A percentile compares a stretch with the other conserved stretches of the same genome.
phyloP scores from a whole-genome alignment of 2,329 filamentous ascomycete species.

The Exophiala oligosperma region DNA sequence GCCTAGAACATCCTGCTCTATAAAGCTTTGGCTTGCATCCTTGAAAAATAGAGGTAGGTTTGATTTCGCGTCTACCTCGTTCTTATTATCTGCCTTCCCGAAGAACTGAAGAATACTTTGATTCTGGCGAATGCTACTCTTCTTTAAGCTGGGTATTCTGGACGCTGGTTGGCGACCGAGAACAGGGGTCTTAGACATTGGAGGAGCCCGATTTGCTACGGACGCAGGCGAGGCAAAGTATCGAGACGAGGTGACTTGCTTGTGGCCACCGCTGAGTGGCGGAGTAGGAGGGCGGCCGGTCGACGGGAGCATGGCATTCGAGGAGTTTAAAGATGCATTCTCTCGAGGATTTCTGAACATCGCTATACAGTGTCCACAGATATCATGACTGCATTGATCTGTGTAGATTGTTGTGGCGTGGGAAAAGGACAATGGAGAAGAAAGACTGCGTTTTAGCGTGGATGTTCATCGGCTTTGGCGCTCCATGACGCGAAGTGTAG shows the following conservation, averaged over 20 bases:
- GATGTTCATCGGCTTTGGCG: not conserved
- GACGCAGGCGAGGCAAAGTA: slow-evolving; percentile 26
- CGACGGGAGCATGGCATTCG: slow-evolving; percentile 12
- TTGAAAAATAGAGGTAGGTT: slow-evolving; percentile 39
- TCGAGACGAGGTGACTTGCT: slow-evolving; percentile 2
- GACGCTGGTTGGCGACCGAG: slow-evolving; percentile 18
- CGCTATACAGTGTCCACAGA: slow-evolving; percentile 6
- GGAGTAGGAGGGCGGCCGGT: slow-evolving; percentile 26
- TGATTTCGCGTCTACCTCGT: slow-evolving; percentile 30
- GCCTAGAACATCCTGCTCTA: not conserved
- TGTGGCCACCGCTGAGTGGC: slow-evolving; percentile 1
- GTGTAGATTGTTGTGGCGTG: not conserved
- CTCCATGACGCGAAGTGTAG: not conserved
- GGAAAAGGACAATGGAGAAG: not conserved
- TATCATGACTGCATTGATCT: not conserved
- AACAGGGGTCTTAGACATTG: slow-evolving; percentile 19
- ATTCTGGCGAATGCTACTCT: slow-evolving; percentile 38
- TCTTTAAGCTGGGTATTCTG: slow-evolving; percentile 21
- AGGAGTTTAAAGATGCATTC: slow-evolving; percentile 7
- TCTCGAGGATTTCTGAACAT: slow-evolving; percentile 30
- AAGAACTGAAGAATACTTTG: slow-evolving; percentile 57
- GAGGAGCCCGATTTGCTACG: not conserved
- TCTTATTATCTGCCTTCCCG: slow-evolving; percentile 46
- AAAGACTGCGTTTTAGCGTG: not conserved
- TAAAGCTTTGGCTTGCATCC: slow-evolving; percentile 18